phyloP scores from a whole-genome alignment of 768 basidiomycete genomes.

The Pilatotrama ljubarskyi region DNA sequence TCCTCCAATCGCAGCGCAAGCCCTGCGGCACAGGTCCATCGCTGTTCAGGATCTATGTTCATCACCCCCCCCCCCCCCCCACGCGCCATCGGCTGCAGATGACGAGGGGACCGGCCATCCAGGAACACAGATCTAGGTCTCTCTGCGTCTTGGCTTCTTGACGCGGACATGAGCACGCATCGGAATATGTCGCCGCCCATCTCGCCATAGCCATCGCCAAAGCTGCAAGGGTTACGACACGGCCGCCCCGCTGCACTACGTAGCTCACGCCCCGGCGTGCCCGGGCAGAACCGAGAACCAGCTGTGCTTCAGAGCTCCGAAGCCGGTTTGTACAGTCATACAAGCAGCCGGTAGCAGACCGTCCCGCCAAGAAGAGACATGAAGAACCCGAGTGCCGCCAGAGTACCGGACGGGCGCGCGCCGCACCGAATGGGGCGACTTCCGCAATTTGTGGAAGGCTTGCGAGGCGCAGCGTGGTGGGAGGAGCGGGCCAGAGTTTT shows the following conservation, averaged over 20 bases:
- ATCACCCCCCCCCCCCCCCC: neutral
- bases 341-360: constrained; percentile 4
- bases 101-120: neutral
- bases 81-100: constrained; percentile 1
- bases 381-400: no score
- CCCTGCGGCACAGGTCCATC: neutral
- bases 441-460: neutral
- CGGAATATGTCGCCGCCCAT: neutral
- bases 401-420: neutral
- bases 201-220: neutral
- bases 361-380: neutral
- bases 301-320: neutral
- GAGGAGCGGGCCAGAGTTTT: neutral
- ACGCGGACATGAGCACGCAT: neutral
- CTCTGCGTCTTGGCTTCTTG: neutral
- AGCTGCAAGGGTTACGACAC: constrained; percentile 2
- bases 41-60: neutral
- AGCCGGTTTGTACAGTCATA: neutral
- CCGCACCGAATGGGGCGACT: neutral
- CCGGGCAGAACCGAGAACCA: constrained; percentile 3
- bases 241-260: constrained; percentile 3
- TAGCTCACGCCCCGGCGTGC: neutral
- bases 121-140: neutral
- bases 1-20: neutral
- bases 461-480: neutral